Base-by-base conservation (phyloP, 1,139 yeast species). In the Petasospora rhodanensis region DNA sequence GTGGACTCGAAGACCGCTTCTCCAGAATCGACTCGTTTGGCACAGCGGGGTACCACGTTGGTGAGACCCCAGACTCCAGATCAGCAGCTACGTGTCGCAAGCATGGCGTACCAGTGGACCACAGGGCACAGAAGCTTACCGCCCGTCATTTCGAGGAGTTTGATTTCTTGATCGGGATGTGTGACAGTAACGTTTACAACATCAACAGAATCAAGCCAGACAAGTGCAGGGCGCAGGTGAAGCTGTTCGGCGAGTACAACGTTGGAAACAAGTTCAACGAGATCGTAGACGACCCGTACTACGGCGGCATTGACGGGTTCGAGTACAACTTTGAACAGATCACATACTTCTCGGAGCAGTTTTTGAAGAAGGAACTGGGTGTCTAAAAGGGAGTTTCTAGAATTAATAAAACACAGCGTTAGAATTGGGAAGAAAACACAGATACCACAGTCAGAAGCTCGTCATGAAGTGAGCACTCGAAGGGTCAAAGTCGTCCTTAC, bases 81-180 rank as follows among this genome's bases (percentile, higher is more conserved):
- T 79, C 94, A 0, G 68, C 70, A 1, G 63, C 70, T 21, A 80
- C 87, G 0, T 86, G 96, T 54, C 62, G 66, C 18, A 67, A 72
- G 31, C 78, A 87, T 49, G 79, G 81, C 0, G 86, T 89, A 0
- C 82, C 89, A 0, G 79, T 87, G 2, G 56, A 69, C 29, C 97
- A 89, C 49, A 48, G 59, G 2, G 91, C 94, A 1, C 95, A 89
- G 56, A 81, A 80, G 52, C 79, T 89, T 31, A 54, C 50, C 12
- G 43, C 69, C 2, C 47, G 55, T 4, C 85, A 85, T 51, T 86
- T 84, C 50, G 57, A 62, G 13, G 66, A 71, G 37, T 89, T 86
- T 47, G 96, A 89, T 59, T 89, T 83, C 51, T 66, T 89, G 11
- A 64, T 89, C 26, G 94, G 87, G 24, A 89, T 89, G 97, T 95